Base-by-base conservation (phyloP, 2,329 filamentous ascomycete species). In the Fusarium redolens region DNA sequence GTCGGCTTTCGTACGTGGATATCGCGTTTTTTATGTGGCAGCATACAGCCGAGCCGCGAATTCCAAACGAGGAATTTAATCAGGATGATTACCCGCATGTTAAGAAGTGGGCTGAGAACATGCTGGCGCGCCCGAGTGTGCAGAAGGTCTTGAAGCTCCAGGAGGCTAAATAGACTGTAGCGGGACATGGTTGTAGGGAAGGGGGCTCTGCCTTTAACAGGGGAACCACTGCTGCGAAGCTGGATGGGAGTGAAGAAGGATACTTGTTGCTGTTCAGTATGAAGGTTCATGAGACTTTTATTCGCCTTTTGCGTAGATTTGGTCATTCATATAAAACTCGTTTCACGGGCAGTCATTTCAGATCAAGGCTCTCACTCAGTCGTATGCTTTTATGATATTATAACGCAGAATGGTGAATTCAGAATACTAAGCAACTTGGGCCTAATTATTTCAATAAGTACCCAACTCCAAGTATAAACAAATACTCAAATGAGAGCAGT, bases 141-240 rank as follows among this genome's bases (percentile, higher is more conserved):
- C 33, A 40, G 22, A 54, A 54, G 50, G 2, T 40, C 2, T n/a
- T 40, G 1, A n/a, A 54, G 22, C 5, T 54, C 0, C 50, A 54
- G 18, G 31, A 28, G 22, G 7, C 33, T 6, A 28, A 54, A 7
- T 40, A 54, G 33, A 0, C 1, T 17, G 7, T 28, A 1, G 4
- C 0, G 5, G 7, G 9, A 3, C 3, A 17, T 10, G 8, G 4
- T 9, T 20, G 9, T 12, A 6, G 3, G 4, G 7, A 5, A 15
- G 7, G 33, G 5, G 33, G 2, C 3, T 17, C 9, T 12, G 22
- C 9, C 1, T 35, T 2, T 2, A 15, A 51, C 8, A 11, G 8
- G 31, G 5, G 3, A 25, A 5, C 8, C 7, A 13, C 3, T 18
- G 7, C n/a, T 33, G 6, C 2, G 0, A 14, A 6, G 4, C 11